phyloP scores from a whole-genome alignment of 1,284 basidiomycete species.

The Naganishia liquefaciens region DNA sequence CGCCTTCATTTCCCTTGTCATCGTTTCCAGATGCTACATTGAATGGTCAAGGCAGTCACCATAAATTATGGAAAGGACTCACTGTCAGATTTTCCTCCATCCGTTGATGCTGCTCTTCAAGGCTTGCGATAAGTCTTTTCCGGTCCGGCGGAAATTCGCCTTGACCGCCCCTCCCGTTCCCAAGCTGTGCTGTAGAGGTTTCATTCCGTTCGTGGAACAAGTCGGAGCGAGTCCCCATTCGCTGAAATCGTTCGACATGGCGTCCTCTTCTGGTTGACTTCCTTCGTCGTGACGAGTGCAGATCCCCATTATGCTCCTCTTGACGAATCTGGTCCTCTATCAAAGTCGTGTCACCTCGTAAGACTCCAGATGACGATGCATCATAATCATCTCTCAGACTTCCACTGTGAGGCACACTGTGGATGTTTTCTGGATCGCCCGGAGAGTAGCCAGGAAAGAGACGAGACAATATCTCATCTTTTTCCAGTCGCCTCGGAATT shows the following conservation, averaged over 20 bases:
- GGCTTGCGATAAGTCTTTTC: conserved; percentile 1
- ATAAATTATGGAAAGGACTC: background rate
- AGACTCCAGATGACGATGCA: background rate
- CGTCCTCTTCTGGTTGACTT: too few relatives aligned
- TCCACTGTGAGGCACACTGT: background rate
- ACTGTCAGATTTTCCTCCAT: conserved; percentile 23
- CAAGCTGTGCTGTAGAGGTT: background rate
- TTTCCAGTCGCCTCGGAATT: conserved; percentile 2
- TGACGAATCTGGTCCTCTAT: background rate
- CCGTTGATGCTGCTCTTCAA: conserved; percentile 12
- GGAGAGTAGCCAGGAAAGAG: conserved; percentile 9
- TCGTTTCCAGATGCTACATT: background rate
- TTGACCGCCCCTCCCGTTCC: background rate
- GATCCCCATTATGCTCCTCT: too few relatives aligned
- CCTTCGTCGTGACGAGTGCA: too few relatives aligned
- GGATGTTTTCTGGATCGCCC: too few relatives aligned
- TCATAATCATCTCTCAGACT: background rate
- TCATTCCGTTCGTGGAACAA: background rate
- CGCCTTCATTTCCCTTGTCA: background rate
- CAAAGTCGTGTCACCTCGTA: background rate
- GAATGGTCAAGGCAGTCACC: too few relatives aligned
- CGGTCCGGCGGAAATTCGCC: background rate
- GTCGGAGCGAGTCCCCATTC: too few relatives aligned
- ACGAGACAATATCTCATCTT: conserved; percentile 14
- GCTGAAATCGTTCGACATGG: too few relatives aligned